phyloP scores from a whole-genome alignment of 108 stramenopile species.

The Pseudonitzschia delicatissima region DNA sequence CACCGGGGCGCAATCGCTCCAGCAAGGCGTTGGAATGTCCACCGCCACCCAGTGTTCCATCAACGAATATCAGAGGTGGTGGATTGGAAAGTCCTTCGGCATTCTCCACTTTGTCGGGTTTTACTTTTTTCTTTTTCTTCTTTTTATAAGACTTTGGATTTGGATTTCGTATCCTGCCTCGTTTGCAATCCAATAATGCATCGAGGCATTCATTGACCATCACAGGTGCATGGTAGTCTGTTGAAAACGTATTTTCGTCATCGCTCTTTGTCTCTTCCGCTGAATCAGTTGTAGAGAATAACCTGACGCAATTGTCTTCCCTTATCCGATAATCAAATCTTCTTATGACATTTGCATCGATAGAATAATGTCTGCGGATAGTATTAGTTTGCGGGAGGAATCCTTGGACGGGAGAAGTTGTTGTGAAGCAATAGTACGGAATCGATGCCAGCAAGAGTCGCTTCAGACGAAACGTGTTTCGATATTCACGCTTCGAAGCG shows the following conservation, averaged over 20 bases:
- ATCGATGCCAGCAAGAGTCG: background rate
- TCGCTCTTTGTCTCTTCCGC: no score
- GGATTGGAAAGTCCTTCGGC: background rate
- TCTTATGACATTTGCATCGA: no score
- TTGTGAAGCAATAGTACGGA: background rate
- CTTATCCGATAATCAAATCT: no score
- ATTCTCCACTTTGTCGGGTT: conserved; percentile 19
- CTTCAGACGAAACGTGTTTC: no score
- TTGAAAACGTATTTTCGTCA: conserved; percentile 43
- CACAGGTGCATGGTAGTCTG: conserved; percentile 84
- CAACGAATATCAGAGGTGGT: conserved; percentile 64
- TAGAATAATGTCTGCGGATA: no score
- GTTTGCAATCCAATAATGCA: conserved; percentile 55
- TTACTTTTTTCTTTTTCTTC: conserved; percentile 8
- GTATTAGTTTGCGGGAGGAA: background rate
- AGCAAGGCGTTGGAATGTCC: conserved; percentile 80
- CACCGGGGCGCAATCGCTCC: conserved; percentile 52
- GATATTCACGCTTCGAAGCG: no score
- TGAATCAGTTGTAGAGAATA: no score
- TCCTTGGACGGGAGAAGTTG: background rate
- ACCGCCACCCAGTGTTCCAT: conserved; percentile 87
- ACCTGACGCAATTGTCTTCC: no score
- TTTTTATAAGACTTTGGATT: background rate
- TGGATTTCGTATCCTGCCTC: conserved; percentile 21
- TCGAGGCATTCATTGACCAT: conserved; percentile 81